Conservation (phyloP, 345 rosid genomes). For the Eucalyptus curtisii region DNA sequence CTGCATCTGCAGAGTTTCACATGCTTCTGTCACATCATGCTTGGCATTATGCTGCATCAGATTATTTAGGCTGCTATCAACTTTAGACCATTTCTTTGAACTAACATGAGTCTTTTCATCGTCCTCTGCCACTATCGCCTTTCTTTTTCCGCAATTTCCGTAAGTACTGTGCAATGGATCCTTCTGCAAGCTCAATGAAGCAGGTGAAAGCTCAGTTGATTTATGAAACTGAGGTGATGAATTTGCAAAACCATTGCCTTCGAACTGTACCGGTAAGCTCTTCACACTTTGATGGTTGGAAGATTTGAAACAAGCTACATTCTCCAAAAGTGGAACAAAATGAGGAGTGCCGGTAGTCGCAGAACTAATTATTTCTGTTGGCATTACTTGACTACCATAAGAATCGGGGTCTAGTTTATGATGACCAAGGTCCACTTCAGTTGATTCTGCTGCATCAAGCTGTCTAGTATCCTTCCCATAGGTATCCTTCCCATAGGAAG, state of each 20-base stretch:
- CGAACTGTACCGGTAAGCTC: neutral
- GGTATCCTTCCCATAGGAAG: neutral
- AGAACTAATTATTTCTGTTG: neutral
- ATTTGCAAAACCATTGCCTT: neutral
- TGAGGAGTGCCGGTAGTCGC: neutral
- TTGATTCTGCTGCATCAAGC: neutral
- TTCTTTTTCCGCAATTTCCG: neutral
- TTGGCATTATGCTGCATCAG: conserved; percentile 7
- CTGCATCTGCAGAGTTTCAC: conserved; percentile 21
- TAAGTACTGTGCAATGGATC: conserved; percentile 4
- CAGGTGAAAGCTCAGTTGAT: conserved; percentile 5
- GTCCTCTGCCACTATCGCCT: neutral
- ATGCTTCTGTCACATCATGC: conserved; percentile 13
- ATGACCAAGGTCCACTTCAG: neutral
- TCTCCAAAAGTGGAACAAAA: neutral
- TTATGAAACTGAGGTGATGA: conserved; percentile 32
- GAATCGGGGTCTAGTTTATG: neutral
- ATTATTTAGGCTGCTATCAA: neutral
- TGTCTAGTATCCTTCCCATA: neutral
- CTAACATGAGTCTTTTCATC: neutral
- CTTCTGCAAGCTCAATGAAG: conserved; percentile 26
- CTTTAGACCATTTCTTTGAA: conserved; percentile 9
- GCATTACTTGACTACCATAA: neutral
- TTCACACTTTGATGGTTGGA: conserved; percentile 4
- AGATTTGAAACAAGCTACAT: conserved; percentile 11